Conservation (phyloP, 2,329 filamentous ascomycete genomes). For the Stenocarpella maydis region DNA sequence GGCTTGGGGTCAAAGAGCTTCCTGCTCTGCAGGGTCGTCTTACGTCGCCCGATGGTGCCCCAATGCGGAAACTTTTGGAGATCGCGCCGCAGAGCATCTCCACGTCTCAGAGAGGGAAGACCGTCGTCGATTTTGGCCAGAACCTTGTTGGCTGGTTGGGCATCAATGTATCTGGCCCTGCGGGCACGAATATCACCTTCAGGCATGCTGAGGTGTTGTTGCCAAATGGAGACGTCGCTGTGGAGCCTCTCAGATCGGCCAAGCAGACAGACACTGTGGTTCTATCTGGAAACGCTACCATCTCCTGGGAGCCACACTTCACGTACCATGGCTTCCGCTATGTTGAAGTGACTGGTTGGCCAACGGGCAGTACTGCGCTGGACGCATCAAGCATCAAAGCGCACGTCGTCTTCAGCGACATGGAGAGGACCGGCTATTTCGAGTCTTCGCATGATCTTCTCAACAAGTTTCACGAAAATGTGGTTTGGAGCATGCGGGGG, state of each 20-base stretch:
- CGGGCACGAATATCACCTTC: conserved; percentile 13
- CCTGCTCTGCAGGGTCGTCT: not conserved
- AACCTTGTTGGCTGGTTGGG: conserved; percentile 27
- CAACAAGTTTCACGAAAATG: conserved; percentile 50
- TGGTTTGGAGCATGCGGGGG: conserved; percentile 52
- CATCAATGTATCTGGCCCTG: not conserved
- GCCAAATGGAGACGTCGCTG: conserved; percentile 13
- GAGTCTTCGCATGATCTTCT: conserved; percentile 43
- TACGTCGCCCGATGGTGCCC: conserved; percentile 1
- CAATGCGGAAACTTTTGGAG: conserved; percentile 10
- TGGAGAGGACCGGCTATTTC: conserved; percentile 50
- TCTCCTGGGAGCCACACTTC: conserved; percentile 12
- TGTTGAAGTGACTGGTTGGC: conserved; percentile 14
- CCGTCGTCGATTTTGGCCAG: conserved; percentile 5
- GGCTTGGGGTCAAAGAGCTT: conserved; percentile 1
- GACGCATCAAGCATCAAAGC: conserved; percentile 17
- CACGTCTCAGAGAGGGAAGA: not conserved
- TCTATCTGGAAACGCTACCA: not conserved
- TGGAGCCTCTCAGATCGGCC: conserved; percentile 8
- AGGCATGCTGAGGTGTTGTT: conserved; percentile 17
- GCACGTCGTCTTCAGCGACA: conserved; percentile 48
- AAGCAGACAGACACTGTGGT: conserved; percentile 11
- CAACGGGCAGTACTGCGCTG: not conserved
- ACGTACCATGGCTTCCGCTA: conserved; percentile 16
- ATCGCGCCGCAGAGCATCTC: not conserved